Conservation (phyloP, 1,284 basidiomycete genomes). For the Marasmius sp. region DNA sequence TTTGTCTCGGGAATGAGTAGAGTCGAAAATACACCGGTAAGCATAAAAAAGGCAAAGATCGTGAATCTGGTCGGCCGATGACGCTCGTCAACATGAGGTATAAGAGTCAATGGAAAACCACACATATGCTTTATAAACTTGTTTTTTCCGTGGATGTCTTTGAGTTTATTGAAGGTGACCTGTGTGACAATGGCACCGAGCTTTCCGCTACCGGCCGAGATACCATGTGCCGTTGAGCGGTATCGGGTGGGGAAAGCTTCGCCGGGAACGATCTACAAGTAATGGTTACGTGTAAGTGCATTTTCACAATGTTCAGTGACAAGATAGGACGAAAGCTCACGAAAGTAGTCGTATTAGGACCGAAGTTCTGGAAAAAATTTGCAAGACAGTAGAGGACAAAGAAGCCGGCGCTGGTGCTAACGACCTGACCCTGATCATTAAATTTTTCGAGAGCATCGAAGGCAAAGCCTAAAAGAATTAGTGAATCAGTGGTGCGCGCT, state of each 20-base stretch:
- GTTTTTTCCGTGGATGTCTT: slow-evolving; percentile 64
- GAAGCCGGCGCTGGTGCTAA: slow-evolving; percentile 59
- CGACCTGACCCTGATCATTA: slow-evolving; percentile 29
- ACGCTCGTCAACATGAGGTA: neutral
- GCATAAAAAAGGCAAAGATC: slow-evolving; percentile 79
- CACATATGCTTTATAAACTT: slow-evolving; percentile 65
- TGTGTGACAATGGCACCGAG: slow-evolving; percentile 84
- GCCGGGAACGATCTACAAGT: slow-evolving; percentile 78
- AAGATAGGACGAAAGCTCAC: neutral
- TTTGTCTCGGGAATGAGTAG: slow-evolving; percentile 79
- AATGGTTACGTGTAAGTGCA: slow-evolving; percentile 51
- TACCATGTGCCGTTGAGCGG: slow-evolving; percentile 82
- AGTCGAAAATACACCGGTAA: slow-evolving; percentile 77
- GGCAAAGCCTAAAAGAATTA: slow-evolving; percentile 54
- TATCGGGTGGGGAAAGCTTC: slow-evolving; percentile 88
- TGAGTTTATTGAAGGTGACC: slow-evolving; percentile 73
- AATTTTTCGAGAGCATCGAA: slow-evolving; percentile 59
- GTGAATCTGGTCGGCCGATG: slow-evolving; percentile 43
- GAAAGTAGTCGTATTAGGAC: slow-evolving; percentile 28
- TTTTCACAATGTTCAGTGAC: slow-evolving; percentile 29
- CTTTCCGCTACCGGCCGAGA: slow-evolving; percentile 82
- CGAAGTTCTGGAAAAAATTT: slow-evolving; percentile 77
- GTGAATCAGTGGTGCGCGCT: slow-evolving; percentile 9
- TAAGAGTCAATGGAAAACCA: slow-evolving; percentile 19
- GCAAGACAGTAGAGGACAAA: slow-evolving; percentile 78